These are phyloP conservation scores for Heteromeles arbutifolia DNA, from an alignment of 306 rosid genomes.

Conservation along the genomic window DNA sequence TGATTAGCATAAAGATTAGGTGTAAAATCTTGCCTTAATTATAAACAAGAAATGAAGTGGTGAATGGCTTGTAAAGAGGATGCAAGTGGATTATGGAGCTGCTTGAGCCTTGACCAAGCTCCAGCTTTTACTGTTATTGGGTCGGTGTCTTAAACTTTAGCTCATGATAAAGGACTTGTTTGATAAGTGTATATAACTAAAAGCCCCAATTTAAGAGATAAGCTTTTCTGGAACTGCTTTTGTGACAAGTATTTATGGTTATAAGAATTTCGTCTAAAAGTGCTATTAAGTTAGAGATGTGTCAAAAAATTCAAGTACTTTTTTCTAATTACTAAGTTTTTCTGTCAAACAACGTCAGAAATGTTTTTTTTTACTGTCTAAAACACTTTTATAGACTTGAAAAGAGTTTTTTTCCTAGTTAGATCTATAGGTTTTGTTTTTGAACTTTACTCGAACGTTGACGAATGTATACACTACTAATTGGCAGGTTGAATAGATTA, in stretches of 20 bases:
- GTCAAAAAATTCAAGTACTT: no score
- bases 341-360: neutral
- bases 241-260: neutral
- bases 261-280: neutral
- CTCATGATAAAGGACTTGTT: no score
- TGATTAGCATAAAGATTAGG: conserved; percentile 7
- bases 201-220: neutral
- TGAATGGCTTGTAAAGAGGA: neutral
- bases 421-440: neutral
- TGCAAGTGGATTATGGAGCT: neutral
- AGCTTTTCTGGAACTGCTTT: neutral
- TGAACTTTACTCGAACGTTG: neutral
- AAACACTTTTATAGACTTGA: neutral
- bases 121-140: neutral
- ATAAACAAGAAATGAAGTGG: neutral
- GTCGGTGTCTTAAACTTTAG: neutral
- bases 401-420: neutral
- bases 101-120: neutral
- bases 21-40: conserved; percentile 1
- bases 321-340: no score
- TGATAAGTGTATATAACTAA: no score
- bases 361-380: no score
- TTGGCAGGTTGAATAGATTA: neutral
- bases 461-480: neutral
- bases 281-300: no score